Evolutionary conservation across 495 filamentous ascomycete genomes (phyloP), one percentile per base, ranked within the genome.

Genomic region (Acidiella bohemica): DNA sequence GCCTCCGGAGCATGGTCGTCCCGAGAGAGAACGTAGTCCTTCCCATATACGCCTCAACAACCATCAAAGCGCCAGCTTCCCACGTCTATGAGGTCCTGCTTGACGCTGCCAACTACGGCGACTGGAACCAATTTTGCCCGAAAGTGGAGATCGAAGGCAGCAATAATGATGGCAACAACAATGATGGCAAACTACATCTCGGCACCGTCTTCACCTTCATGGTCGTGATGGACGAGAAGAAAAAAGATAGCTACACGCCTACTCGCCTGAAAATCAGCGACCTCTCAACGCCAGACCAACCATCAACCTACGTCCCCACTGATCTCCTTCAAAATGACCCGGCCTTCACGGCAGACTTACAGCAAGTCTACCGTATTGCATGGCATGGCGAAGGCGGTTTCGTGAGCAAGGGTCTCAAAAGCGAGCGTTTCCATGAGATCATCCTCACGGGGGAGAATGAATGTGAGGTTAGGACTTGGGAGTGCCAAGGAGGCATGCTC

Each of bases 391-490:
- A 39, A 16, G 41, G 34, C 14, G 46, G 41, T 2, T 35, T 49
- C 14, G 30, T 49, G 4, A 3, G 34, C 8, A 13, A 20, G 14
- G 46, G 46, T 1, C 27, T 53, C n/a, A 31, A 22, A 26, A 25
- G 30, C 14, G 46, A 49, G 35, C 24, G 49, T 1, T 47, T 49
- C 14, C 39, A 53, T 18, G 49, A 53, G 27, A 30, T 53, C 26
- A 44, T 41, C 18, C 31, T 34, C 16, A 10, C 32, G 16, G 46
- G 50, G 8, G 42, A 40, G 12, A 32, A 49, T 1, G 20, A 35
- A 19, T 53, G 50, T 26, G 50, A 50, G 24, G 47, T 40, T 1
- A 19, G 41, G 25, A 53, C 50, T 7, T 53, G 50, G 50, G 50
- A 53, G 28, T 10, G n/a, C 18, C 21, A 37, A 36, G 36, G 34